Conservation (phyloP, 257 asterid species). For the Verbena officinalis region DNA sequence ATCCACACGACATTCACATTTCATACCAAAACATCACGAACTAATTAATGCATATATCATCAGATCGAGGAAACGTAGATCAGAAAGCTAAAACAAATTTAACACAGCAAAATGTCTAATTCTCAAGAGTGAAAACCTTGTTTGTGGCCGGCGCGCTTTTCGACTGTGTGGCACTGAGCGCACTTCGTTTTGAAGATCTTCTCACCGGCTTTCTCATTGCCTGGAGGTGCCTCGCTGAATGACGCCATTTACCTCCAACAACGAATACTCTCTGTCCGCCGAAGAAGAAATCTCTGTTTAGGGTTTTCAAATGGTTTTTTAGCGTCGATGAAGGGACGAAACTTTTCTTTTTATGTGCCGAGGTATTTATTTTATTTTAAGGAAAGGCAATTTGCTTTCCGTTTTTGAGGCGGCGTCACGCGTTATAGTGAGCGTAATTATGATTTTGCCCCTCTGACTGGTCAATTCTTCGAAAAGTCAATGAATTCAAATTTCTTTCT, state of each 20-base stretch:
- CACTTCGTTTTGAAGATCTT: slow-evolving; percentile 86
- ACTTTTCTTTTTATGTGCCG: neutral
- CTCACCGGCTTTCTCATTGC: slow-evolving; percentile 63
- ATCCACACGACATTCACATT: neutral
- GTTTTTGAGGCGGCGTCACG: slow-evolving; percentile 39
- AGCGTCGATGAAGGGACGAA: neutral
- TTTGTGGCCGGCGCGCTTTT: slow-evolving; percentile 92
- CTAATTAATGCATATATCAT: neutral
- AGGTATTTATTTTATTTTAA: neutral
- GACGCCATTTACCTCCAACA: slow-evolving; percentile 53
- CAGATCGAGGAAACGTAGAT: slow-evolving; percentile 14
- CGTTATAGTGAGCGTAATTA: neutral
- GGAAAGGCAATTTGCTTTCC: neutral
- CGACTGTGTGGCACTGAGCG: slow-evolving; percentile 93
- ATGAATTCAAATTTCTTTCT: too few species aligned
- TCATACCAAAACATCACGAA: neutral
- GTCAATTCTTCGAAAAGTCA: neutral
- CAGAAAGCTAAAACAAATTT: neutral
- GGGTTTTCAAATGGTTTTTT: slow-evolving; percentile 1
- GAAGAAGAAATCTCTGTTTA: neutral
- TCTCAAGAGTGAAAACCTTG: slow-evolving; percentile 52
- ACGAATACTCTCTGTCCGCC: neutral
- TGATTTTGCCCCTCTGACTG: slow-evolving; percentile 12
- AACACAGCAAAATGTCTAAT: too few species aligned
- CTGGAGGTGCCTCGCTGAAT: slow-evolving; percentile 76